Percentiles rank a stretch among this genome's conserved stretches.
Evolutionary conservation across 257 asterid genomes (phyloP).

Genomic region (Nicotiana noctiflora): DNA sequence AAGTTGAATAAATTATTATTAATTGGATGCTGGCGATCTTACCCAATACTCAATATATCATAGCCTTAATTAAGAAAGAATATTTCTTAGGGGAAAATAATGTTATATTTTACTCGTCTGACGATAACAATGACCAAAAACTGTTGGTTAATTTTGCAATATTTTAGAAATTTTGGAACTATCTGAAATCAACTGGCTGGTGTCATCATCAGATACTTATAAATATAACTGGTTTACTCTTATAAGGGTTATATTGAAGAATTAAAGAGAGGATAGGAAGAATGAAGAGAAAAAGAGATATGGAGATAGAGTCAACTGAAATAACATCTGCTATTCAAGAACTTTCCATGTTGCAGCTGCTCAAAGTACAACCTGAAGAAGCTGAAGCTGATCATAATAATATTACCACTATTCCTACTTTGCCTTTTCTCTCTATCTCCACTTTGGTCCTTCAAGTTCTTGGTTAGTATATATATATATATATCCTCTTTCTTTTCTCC

Average conservation of each 20-base stretch:
- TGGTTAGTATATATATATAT: conserved; percentile 41
- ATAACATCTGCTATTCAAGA: conserved; percentile 67
- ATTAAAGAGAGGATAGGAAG: neutral
- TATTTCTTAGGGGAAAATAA: neutral
- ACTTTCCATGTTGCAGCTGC: conserved; percentile 30
- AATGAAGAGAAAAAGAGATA: conserved; percentile 74
- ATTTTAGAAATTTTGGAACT: neutral
- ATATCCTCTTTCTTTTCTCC: too few species aligned
- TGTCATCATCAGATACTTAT: neutral
- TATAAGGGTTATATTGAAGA: neutral
- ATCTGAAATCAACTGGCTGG: neutral
- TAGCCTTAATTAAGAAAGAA: neutral
- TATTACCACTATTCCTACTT: conserved; percentile 32
- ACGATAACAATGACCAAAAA: conserved; percentile 5
- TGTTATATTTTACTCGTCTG: neutral
- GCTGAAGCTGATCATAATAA: neutral
- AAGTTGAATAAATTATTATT: neutral
- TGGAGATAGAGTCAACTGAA: conserved; percentile 46
- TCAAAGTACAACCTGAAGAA: conserved; percentile 23
- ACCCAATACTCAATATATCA: neutral
- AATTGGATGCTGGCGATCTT: neutral
- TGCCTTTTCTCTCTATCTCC: conserved; percentile 78
- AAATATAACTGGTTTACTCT: neutral
- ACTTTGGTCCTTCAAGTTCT: conserved; percentile 63
- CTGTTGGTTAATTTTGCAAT: neutral